These are phyloP conservation scores for Pythium coloratum DNA, from an alignment of 352 stramenopile species.

Conservation along the genomic window DNA sequence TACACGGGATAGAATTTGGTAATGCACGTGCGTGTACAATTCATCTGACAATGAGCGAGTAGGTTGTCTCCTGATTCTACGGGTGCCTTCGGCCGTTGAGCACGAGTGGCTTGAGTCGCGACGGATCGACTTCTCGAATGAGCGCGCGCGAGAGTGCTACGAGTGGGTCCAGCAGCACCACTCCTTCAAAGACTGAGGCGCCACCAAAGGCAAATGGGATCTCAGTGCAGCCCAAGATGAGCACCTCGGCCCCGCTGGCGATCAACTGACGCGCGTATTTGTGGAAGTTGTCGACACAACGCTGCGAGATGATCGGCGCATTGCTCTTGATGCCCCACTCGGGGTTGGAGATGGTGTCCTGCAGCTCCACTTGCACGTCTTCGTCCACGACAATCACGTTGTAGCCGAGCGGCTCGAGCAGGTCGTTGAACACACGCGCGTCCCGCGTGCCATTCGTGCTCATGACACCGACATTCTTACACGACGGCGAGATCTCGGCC, in stretches of 20 bases:
- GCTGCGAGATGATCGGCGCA: constrained; percentile 34
- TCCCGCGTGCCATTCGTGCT: constrained; percentile 44
- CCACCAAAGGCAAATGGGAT: constrained; percentile 49
- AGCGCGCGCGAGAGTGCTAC: constrained; percentile 47
- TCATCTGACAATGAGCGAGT: not conserved
- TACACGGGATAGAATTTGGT: not conserved
- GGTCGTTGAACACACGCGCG: constrained; percentile 38
- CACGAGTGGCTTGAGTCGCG: constrained; percentile 38
- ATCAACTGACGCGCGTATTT: constrained; percentile 37
- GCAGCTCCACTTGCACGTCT: constrained; percentile 37
- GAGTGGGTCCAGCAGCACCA: constrained; percentile 43
- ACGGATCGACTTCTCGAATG: constrained; percentile 48
- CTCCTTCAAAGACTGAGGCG: constrained; percentile 33
- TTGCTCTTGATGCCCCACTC: constrained; percentile 61
- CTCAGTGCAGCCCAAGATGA: constrained; percentile 55
- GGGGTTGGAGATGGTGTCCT: constrained; percentile 52
- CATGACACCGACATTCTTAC: constrained; percentile 40
- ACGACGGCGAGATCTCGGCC: constrained; percentile 27
- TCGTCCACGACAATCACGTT: constrained; percentile 38
- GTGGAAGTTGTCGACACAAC: constrained; percentile 45
- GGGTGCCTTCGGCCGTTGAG: constrained; percentile 23
- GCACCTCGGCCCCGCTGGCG: constrained; percentile 34
- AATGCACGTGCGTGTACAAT: constrained; percentile 12
- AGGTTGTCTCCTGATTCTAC: not conserved
- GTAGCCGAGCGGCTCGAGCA: constrained; percentile 44